Evolutionary conservation across 441 rosid species (phyloP), one percentile per base, ranked within the genome.

Genomic region (Mallotus repandus): DNA sequence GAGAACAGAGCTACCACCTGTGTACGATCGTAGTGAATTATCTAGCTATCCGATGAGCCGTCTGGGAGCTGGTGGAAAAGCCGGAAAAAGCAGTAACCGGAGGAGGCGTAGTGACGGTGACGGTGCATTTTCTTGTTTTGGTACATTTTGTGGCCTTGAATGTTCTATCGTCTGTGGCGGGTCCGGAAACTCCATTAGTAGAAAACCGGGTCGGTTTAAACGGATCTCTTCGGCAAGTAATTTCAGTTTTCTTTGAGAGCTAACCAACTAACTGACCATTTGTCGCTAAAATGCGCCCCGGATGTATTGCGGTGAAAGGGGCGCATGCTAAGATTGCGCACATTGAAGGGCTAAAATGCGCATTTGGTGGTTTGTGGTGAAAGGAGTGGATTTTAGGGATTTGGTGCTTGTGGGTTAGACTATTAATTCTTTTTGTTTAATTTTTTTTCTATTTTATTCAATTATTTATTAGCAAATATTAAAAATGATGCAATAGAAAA

Each of bases 81-180:
- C 32, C 13, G 32, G 74, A n/a, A 56, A 60, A 4, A 77, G 79
- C 5, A 3, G 72, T 60, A 73, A 21, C 0, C 79, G 32, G 32
- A 29, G 87, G 5, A 76, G 87, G 76, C 85, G 76, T 1, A 55
- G 67, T 65, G 85, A 78, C 16, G 82, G 73, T 7, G 83, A 71
- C 0, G 89, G 90, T 0, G 63, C 78, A 45, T 91, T 92, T 71
- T 84, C 98, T 9, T 94, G 99, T 76, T 89, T 94, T 45, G 80
- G 94, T 55, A 88, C 83, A 21, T 74, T 88, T 0, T 91, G 94
- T n/a, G 98, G 99, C 0, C 76, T 90, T 21, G 85, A 89, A 38
- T 89, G 92, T 79, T 86, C 93, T 70, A 88, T 94, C 21, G 88
- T 87, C 1, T 91, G 97, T 1, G 74, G 88, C 4, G 76, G 81